Percentiles rank a stretch among this genome's conserved stretches.
phyloP scores from a whole-genome alignment of 2,329 filamentous ascomycete species.

The Beauveria pseudobassiana region DNA sequence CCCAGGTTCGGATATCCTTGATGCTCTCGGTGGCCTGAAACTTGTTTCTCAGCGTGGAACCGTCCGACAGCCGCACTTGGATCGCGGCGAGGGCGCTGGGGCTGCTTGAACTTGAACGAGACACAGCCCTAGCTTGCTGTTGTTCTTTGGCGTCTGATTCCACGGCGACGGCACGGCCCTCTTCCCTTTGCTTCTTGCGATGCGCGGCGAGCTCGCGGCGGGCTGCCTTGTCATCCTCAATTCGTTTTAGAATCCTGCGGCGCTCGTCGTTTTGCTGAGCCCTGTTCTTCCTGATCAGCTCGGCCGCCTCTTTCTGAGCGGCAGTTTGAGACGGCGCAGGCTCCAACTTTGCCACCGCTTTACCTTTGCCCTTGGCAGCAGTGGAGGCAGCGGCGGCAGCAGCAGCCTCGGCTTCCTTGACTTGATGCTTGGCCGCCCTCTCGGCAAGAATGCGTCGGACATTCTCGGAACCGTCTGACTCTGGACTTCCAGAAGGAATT shows the following conservation, averaged over 20 bases:
- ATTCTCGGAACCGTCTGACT: constrained; percentile 24
- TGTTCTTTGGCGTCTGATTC: constrained; percentile 22
- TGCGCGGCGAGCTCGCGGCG: constrained; percentile 50
- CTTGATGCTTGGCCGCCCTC: constrained; percentile 39
- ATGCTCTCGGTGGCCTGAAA: constrained; percentile 62
- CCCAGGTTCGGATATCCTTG: constrained; percentile 65
- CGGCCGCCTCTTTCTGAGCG: constrained; percentile 38
- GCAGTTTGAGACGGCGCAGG: constrained; percentile 20
- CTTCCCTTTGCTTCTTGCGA: constrained; percentile 34
- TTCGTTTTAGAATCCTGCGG: constrained; percentile 62
- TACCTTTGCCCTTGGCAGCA: constrained; percentile 38
- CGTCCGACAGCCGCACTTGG: constrained; percentile 78
- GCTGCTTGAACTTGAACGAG: constrained; percentile 17
- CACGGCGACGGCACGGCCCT: constrained; percentile 20
- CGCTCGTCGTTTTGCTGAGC: constrained; percentile 61
- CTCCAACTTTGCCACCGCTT: constrained; percentile 36
- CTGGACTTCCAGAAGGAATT: constrained; percentile 17
- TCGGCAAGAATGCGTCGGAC: constrained; percentile 40
- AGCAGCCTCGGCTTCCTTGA: constrained; percentile 38
- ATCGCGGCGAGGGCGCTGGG: constrained; percentile 41
- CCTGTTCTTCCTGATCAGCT: constrained; percentile 54
- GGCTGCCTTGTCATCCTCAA: constrained; percentile 68
- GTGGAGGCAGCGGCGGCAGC: constrained; percentile 15
- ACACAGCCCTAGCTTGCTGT: constrained; percentile 25
- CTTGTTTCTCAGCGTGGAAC: constrained; percentile 64